Evolutionary conservation across 2,329 filamentous ascomycete genomes (phyloP), one percentile per base, ranked within the genome.

Genomic region (Colletotrichum musae): DNA sequence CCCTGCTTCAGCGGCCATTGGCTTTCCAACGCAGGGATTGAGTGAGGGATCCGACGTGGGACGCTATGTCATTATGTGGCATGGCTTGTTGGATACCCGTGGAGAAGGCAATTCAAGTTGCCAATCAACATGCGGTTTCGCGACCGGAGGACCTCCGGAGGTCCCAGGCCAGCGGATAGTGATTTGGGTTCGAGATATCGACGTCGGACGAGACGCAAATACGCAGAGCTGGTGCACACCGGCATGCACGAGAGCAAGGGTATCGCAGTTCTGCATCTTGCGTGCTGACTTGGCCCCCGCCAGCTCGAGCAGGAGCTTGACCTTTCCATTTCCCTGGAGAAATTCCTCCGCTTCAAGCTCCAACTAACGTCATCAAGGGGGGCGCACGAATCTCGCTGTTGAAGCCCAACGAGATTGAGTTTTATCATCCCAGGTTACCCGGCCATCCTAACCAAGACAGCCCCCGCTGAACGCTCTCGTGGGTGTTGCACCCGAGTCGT

Each of bases 321-420:
- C 18, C 57, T 39, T 18, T 32, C 2, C 50, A n/a, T 47, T 18
- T 43, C 5, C 52, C 47, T 58, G 58, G 60, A 64, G 64, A 58
- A 53, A 63, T 9, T 21, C 52, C 59, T 63, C 52, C 58, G 58
- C 52, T 18, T 18, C 32, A 36, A 28, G 10, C 18, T 36, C 13
- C 24, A 7, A 43, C 32, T 57, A 51, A 67, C 58, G 58, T 67
- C 51, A 63, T 63, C 60, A 50, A 43, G 9, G 16, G 50, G 48
- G 39, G 13, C 59, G 41, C 16, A 50, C 39, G 48, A 62, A 62
- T 45, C 50, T 54, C 39, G 24, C 50, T 7, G 41, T 65, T 24
- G 61, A 51, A 39, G 61, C 66, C 66, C 56, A 66, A 60, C 50
- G 56, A 45, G 66, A 66, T 66, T 66, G 56, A 66, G 62, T 59